These are phyloP conservation scores for Arabidopsis hybrid DNA, from an alignment of 441 rosid genomes.

Conservation along the genomic window DNA sequence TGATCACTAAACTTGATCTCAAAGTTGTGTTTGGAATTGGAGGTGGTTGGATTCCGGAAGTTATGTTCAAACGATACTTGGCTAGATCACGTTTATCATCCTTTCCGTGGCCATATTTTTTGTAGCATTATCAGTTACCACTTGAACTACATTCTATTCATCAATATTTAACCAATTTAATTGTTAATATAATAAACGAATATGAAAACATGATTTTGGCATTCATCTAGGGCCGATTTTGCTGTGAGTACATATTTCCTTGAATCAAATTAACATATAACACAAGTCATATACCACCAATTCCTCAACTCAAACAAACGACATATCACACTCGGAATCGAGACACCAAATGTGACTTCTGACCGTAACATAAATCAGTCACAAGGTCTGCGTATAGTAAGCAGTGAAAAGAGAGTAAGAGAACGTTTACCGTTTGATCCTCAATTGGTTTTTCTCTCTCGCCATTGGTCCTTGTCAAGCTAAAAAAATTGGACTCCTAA, in stretches of 20 bases:
- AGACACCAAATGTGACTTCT: constrained; percentile 28
- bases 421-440: constrained; percentile 41
- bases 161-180: background rate
- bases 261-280: constrained; percentile 13
- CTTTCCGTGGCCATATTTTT: too few species aligned
- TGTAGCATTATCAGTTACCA: too few species aligned
- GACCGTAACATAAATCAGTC: constrained; percentile 57
- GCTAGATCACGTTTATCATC: too few species aligned
- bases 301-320: too few species aligned
- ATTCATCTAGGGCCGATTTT: background rate
- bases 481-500: constrained; percentile 55
- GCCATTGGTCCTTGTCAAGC: constrained; percentile 31
- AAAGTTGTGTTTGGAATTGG: too few species aligned
- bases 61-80: too few species aligned
- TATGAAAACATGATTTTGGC: background rate
- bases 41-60: too few species aligned
- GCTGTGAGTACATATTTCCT: constrained; percentile 13
- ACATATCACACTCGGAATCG: too few species aligned
- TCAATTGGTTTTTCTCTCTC: constrained; percentile 26
- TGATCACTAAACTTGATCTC: too few species aligned
- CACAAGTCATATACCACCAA: background rate
- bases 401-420: constrained; percentile 70
- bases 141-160: too few species aligned
- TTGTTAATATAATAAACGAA: too few species aligned
- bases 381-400: constrained; percentile 56